phyloP scores from a whole-genome alignment of 2,329 filamentous ascomycete species.

The Aulographum hederae region DNA sequence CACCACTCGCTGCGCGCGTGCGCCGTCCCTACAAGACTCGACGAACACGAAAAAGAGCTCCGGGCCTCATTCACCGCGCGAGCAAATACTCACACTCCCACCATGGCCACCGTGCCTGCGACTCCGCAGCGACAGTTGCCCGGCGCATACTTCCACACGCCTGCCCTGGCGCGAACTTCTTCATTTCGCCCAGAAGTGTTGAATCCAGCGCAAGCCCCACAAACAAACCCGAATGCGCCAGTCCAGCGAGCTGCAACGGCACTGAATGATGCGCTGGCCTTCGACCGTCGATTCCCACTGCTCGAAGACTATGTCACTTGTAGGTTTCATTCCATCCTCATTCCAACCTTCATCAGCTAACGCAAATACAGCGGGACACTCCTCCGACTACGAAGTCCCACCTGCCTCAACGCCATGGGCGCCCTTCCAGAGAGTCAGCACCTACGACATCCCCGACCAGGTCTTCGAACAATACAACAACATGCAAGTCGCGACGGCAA shows the following conservation, averaged over 20 bases:
- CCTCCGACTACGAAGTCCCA: conserved; percentile 74
- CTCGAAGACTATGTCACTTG: conserved; percentile 78
- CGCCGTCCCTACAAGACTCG: too few species aligned
- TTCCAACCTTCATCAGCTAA: conserved; percentile 12
- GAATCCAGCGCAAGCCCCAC: too few species aligned
- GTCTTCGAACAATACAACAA: conserved; percentile 87
- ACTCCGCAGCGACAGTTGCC: too few species aligned
- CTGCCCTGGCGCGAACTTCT: too few species aligned
- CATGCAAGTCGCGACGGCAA: conserved; percentile 71
- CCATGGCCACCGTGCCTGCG: too few species aligned
- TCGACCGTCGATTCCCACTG: conserved; percentile 70
- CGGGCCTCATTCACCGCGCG: too few species aligned
- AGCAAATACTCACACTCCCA: too few species aligned
- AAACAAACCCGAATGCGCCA: too few species aligned
- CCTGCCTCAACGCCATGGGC: conserved; percentile 45
- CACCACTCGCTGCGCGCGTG: too few species aligned
- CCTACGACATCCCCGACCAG: conserved; percentile 77
- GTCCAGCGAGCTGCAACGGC: conserved; percentile 56
- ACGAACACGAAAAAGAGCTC: too few species aligned
- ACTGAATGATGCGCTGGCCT: conserved; percentile 60
- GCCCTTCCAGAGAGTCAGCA: conserved; percentile 74
- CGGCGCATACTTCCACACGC: too few species aligned
- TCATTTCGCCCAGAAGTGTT: too few species aligned
- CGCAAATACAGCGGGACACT: conserved; percentile 52
- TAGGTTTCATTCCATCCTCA: conserved; percentile 29